Evolutionary conservation across 2,329 filamentous ascomycete species (phyloP), one percentile per base, ranked within the genome.

Genomic region (Bipolaris sorokiniana): DNA sequence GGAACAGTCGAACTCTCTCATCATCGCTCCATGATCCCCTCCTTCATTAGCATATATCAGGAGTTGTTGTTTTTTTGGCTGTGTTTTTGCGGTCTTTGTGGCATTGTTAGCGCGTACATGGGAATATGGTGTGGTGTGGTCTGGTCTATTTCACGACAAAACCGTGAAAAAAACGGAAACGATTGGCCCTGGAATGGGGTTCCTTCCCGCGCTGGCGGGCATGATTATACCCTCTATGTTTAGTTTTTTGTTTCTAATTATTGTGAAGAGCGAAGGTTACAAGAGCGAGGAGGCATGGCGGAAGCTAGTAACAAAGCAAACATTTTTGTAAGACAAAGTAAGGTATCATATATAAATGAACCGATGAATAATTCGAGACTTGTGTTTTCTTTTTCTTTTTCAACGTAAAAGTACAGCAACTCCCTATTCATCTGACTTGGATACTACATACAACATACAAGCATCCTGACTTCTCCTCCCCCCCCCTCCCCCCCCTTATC

Each of bases 151-250:
- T 50, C 45, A 37, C 18, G 18, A 5, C 23, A 40, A 28, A 28
- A 28, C 10, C 22, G 45, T 49, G 53, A 26, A 26, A 23, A 34
- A 23, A 23, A 40, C 42, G 40, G 47, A 48, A 53, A 54, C 38
- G 58, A 55, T 46, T 56, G 56, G 49, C 38, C 23, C 49, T 56
- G 20, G 45, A 33, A 23, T 11, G 42, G 37, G 37, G 42, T 54
- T 36, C 20, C 7, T 48, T 28, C 26, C 26, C 51, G 48, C 20
- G 40, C 15, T 48, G 26, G 49, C 56, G 55, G 13, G 13, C 36
- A 57, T 58, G 56, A 61, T 57, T 64, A 68, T 68, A 68, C 66
- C 66, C 66, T 62, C 55, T 65, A 18, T 54, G 50, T 42, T 48
- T 47, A 16, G 13, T 23, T 36, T 48, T 36, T 36, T 48, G 18